Percentiles rank a stretch among this genome's conserved stretches.
Evolutionary conservation across 768 basidiomycete species (phyloP).

Genomic region (Boletellus ananiceps): DNA sequence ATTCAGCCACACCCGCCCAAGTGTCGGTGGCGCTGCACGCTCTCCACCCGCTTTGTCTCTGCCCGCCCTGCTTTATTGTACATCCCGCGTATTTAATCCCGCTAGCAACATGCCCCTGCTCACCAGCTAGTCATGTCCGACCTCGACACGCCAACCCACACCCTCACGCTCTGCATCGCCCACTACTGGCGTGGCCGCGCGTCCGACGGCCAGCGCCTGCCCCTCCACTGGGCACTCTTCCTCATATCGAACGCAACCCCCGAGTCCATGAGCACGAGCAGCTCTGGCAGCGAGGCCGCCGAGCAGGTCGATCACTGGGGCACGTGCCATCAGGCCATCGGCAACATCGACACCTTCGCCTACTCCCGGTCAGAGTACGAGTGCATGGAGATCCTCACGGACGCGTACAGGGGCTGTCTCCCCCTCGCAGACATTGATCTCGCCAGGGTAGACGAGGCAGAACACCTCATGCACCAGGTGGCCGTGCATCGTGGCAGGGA

Average conservation of each 20-base stretch:
- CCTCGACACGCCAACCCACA: conserved; percentile 5
- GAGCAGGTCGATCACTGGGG: conserved; percentile 29
- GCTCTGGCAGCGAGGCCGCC: conserved; percentile 18
- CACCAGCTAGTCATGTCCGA: conserved; percentile 15
- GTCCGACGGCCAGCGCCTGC: conserved; percentile 17
- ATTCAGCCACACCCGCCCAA: too few species aligned
- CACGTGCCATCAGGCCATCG: conserved; percentile 27
- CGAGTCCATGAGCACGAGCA: conserved; percentile 19
- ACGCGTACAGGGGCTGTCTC: conserved; percentile 29
- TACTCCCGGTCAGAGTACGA: conserved; percentile 26
- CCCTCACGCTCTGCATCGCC: conserved; percentile 26
- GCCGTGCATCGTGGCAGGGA: conserved; percentile 22
- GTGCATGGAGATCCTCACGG: conserved; percentile 29
- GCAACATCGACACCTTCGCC: conserved; percentile 27
- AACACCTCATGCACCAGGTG: conserved; percentile 23
- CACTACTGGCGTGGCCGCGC: conserved; percentile 29
- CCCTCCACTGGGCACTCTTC: conserved; percentile 31
- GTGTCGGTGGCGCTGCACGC: conserved; percentile 31
- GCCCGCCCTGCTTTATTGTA: conserved; percentile 11
- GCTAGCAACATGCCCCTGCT: not conserved
- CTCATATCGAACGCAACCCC: conserved; percentile 22
- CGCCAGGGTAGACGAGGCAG: conserved; percentile 9
- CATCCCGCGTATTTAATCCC: conserved; percentile 11
- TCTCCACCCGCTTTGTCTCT: conserved; percentile 11
- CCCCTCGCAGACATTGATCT: conserved; percentile 19